phyloP scores from a whole-genome alignment of 345 rosid species.

The Camelina hispida region DNA sequence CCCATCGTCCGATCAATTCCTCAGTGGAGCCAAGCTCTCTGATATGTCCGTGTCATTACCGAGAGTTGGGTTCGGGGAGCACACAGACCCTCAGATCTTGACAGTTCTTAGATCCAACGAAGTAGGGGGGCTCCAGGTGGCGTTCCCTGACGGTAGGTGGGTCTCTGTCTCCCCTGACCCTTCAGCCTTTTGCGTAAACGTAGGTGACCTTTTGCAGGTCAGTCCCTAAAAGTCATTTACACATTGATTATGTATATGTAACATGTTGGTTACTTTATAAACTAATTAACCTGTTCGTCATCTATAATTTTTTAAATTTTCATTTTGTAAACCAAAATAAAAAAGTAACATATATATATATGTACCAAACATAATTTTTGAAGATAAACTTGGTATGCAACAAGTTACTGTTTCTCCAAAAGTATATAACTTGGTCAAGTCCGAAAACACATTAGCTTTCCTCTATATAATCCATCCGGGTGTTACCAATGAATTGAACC shows the following conservation, averaged over 20 bases:
- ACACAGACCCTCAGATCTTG: conserved; percentile 89
- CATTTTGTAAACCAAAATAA: too few relatives aligned
- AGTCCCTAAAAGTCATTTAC: conserved; percentile 5
- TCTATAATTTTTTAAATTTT: too few relatives aligned
- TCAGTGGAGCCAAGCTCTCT: conserved; percentile 38
- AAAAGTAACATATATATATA: too few relatives aligned
- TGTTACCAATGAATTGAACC: too few relatives aligned
- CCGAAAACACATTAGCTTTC: too few relatives aligned
- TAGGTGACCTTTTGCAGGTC: conserved; percentile 87
- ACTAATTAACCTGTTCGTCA: too few relatives aligned
- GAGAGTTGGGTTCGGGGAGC: conserved; percentile 84
- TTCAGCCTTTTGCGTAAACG: conserved; percentile 64
- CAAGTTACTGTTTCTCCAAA: too few relatives aligned
- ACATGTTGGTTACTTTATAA: background rate
- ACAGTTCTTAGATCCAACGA: conserved; percentile 83
- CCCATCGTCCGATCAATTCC: conserved; percentile 47
- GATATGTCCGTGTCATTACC: conserved; percentile 39
- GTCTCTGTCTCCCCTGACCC: conserved; percentile 76
- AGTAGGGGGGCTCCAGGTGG: conserved; percentile 78
- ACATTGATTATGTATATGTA: background rate
- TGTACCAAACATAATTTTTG: too few relatives aligned
- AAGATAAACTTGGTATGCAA: too few relatives aligned
- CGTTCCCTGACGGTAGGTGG: conserved; percentile 63
- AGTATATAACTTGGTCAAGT: too few relatives aligned
- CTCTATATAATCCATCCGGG: too few relatives aligned